Conservation (phyloP, 805 yeast species). For the Saccharomycopsis guyanensis region DNA sequence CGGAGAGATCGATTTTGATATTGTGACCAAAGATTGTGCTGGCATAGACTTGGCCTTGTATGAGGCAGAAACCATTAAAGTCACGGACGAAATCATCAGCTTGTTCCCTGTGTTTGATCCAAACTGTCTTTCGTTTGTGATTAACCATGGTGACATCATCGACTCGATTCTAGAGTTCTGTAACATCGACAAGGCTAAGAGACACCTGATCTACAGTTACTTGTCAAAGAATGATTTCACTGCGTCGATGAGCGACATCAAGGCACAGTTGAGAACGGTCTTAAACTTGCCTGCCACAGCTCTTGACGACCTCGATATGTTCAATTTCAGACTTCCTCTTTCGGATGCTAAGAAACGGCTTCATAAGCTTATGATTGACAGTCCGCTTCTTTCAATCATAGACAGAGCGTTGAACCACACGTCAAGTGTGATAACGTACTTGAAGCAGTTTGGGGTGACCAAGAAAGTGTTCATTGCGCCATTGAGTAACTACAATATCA, state of each 20-base stretch:
- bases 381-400: slow-evolving; percentile 52
- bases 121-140: slow-evolving; percentile 47
- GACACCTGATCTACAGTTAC: slow-evolving; percentile 4
- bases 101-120: slow-evolving; percentile 60
- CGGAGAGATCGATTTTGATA: slow-evolving; percentile 83
- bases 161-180: slow-evolving; percentile 76
- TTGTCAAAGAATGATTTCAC: slow-evolving; percentile 9
- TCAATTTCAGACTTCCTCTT: slow-evolving; percentile 67
- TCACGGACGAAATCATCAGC: slow-evolving; percentile 64
- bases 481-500: slow-evolving; percentile 71
- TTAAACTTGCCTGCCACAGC: slow-evolving; percentile 59
- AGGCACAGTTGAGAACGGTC: slow-evolving; percentile 51
- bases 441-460: slow-evolving; percentile 50
- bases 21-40: slow-evolving; percentile 40
- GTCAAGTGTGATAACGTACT: slow-evolving; percentile 45
- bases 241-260: slow-evolving; percentile 34
- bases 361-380: slow-evolving; percentile 64
- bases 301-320: slow-evolving; percentile 70
- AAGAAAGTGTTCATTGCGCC: slow-evolving; percentile 63
- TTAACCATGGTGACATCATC: slow-evolving; percentile 77
- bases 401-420: slow-evolving; percentile 59
- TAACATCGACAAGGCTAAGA: slow-evolving; percentile 68
- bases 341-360: slow-evolving; percentile 56
- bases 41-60: slow-evolving; percentile 42
- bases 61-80: slow-evolving; percentile 86